phyloP scores from a whole-genome alignment of 192 early-diverging fungal species.

The Backusella sp. region DNA sequence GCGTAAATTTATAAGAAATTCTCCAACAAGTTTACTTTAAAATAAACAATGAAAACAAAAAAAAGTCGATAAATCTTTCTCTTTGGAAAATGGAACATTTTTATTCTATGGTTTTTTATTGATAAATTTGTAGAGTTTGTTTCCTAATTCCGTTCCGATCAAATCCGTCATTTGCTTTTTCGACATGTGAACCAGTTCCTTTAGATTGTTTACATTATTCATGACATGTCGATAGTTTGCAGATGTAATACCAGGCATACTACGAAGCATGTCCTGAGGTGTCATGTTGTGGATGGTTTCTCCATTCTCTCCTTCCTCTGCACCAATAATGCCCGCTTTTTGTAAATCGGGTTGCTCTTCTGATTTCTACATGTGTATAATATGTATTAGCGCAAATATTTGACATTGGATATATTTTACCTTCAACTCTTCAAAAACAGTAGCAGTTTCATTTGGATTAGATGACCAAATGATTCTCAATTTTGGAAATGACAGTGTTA shows the following conservation, averaged over 20 bases:
- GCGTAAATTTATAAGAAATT: not conserved
- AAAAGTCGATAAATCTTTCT: not conserved
- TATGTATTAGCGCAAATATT: not conserved
- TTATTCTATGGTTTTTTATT: slow-evolving; percentile 27
- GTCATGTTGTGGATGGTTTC: slow-evolving; percentile 68
- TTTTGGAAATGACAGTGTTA: slow-evolving; percentile 83
- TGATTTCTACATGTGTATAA: slow-evolving; percentile 53
- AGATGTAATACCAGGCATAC: slow-evolving; percentile 82
- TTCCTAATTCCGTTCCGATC: slow-evolving; percentile 63
- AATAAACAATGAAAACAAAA: not conserved
- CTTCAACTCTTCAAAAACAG: slow-evolving; percentile 92
- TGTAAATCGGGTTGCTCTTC: slow-evolving; percentile 74
- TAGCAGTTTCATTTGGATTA: slow-evolving; percentile 80
- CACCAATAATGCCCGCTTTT: slow-evolving; percentile 67
- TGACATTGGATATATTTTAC: slow-evolving; percentile 26
- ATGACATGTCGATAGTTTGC: slow-evolving; percentile 81
- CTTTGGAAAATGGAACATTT: not conserved
- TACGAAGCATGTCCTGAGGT: slow-evolving; percentile 78
- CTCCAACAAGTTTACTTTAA: not conserved
- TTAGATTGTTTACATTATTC: slow-evolving; percentile 59
- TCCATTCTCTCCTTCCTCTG: slow-evolving; percentile 58
- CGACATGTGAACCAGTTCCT: slow-evolving; percentile 57
- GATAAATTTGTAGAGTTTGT: slow-evolving; percentile 67
- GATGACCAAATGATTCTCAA: slow-evolving; percentile 85
- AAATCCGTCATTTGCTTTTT: slow-evolving; percentile 45